Percentiles rank a stretch among this genome's conserved stretches.
Evolutionary conservation across 2,329 filamentous ascomycete genomes (phyloP).

Genomic region (Ophiostoma angusticollis): DNA sequence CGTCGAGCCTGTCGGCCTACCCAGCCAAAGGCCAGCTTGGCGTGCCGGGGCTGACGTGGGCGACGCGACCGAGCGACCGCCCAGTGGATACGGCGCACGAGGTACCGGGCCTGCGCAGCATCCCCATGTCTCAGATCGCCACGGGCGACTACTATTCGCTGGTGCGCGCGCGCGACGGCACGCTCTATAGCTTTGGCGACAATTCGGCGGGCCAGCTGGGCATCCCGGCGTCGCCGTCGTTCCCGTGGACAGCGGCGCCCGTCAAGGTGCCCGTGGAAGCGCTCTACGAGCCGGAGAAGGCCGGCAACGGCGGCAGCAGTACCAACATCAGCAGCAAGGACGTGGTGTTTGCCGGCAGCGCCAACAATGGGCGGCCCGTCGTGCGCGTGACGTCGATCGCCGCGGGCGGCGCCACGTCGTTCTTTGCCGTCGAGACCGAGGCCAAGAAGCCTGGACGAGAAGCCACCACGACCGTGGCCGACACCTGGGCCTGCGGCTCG

Average conservation of each 20-base stretch:
- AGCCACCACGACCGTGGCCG: conserved; percentile 39
- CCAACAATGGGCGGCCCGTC: neutral
- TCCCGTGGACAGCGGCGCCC: conserved; percentile 54
- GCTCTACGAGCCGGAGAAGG: conserved; percentile 43
- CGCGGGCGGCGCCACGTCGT: conserved; percentile 77
- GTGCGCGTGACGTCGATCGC: conserved; percentile 64
- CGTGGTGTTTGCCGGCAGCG: conserved; percentile 23
- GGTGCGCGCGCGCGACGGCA: conserved; percentile 60
- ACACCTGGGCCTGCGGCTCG: conserved; percentile 77
- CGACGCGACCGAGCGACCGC: conserved; percentile 59
- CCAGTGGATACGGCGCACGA: conserved; percentile 76
- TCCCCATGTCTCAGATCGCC: conserved; percentile 61
- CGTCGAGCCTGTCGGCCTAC: conserved; percentile 63
- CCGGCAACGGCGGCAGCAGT: neutral
- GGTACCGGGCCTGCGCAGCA: conserved; percentile 56
- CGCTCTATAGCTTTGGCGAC: conserved; percentile 79
- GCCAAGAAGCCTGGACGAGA: conserved; percentile 36
- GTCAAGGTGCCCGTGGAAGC: conserved; percentile 55
- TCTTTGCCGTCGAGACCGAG: conserved; percentile 71
- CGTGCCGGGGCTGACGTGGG: conserved; percentile 69
- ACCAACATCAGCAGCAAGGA: conserved; percentile 36
- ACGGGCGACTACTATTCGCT: conserved; percentile 80
- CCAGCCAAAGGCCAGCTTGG: conserved; percentile 80
- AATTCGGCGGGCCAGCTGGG: conserved; percentile 87
- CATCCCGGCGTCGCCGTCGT: conserved; percentile 53